A percentile compares a stretch with the other conserved stretches of the same genome.
phyloP scores from a whole-genome alignment of 108 stramenopile genomes.

The Cyclotella distinguenda region DNA sequence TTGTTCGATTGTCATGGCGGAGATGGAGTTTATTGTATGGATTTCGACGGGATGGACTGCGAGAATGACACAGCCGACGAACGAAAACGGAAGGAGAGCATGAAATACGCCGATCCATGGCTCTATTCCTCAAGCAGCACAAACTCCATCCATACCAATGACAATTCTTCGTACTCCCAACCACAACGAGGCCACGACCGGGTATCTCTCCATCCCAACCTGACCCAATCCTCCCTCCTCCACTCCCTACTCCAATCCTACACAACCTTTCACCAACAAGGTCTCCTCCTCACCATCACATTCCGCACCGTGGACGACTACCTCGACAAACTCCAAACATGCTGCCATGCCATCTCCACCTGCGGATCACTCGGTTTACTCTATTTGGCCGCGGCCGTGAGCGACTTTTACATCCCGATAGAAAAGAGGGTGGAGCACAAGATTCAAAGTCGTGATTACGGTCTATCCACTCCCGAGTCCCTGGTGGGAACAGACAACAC shows the following conservation, averaged over 20 bases:
- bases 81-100: slow-evolving; percentile 7
- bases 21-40: slow-evolving; percentile 41
- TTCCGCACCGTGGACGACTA: slow-evolving; percentile 89
- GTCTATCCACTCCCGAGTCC: slow-evolving; percentile 14
- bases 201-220: slow-evolving; percentile 56
- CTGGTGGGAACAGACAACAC: slow-evolving; percentile 29
- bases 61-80: slow-evolving; percentile 23
- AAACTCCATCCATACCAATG: slow-evolving; percentile 1
- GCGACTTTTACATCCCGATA: slow-evolving; percentile 94
- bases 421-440: slow-evolving; percentile 86
- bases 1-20: slow-evolving; percentile 55
- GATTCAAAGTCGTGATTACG: slow-evolving; percentile 79
- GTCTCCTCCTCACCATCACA: slow-evolving; percentile 64
- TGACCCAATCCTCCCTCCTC: slow-evolving; percentile 53
- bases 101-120: slow-evolving; percentile 23
- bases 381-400: slow-evolving; percentile 94
- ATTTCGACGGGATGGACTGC: slow-evolving; percentile 12
- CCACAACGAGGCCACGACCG: slow-evolving; percentile 14
- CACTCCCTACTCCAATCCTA: slow-evolving; percentile 54
- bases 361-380: slow-evolving; percentile 67
- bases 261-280: slow-evolving; percentile 53
- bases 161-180: slow-evolving; percentile 1
- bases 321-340: slow-evolving; percentile 69
- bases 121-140: slow-evolving; percentile 18
- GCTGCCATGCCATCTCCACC: slow-evolving; percentile 50